Evolutionary conservation across 257 asterid genomes (phyloP).

Genomic region (Ballota nigra): DNA sequence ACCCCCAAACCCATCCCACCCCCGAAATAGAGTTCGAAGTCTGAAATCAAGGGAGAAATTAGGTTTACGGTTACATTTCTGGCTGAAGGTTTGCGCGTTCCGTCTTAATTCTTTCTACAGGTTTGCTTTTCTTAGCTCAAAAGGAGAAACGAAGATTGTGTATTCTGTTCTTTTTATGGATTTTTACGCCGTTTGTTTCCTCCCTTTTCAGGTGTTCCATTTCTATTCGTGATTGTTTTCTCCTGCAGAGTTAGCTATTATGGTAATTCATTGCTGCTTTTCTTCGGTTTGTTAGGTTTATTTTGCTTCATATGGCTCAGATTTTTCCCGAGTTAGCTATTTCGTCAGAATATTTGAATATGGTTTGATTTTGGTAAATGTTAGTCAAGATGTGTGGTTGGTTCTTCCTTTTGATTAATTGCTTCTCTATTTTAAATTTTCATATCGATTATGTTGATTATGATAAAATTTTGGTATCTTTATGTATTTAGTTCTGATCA

Average conservation of each 20-base stretch:
- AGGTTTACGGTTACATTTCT: background rate
- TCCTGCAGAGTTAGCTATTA: background rate
- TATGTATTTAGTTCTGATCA: background rate
- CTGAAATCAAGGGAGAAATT: background rate
- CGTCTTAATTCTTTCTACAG: background rate
- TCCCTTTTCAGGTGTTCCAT: constrained; percentile 15
- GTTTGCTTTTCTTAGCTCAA: background rate
- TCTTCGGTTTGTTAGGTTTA: background rate
- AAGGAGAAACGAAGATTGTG: background rate
- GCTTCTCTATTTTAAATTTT: background rate
- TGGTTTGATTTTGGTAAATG: background rate
- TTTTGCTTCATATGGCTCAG: background rate
- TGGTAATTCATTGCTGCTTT: constrained; percentile 24
- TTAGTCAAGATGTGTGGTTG: background rate
- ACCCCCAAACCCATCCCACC: no score
- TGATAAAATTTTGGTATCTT: no score
- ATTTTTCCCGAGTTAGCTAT: background rate
- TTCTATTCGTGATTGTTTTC: background rate
- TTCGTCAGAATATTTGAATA: background rate
- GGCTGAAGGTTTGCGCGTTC: background rate
- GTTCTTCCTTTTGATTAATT: background rate
- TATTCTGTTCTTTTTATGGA: background rate
- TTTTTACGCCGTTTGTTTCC: background rate
- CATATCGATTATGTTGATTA: background rate
- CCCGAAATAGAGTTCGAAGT: background rate